Percentiles rank a stretch among this genome's conserved stretches.
Evolutionary conservation across 2,329 filamentous ascomycete genomes (phyloP).

Genomic region (Penicillium sp.): DNA sequence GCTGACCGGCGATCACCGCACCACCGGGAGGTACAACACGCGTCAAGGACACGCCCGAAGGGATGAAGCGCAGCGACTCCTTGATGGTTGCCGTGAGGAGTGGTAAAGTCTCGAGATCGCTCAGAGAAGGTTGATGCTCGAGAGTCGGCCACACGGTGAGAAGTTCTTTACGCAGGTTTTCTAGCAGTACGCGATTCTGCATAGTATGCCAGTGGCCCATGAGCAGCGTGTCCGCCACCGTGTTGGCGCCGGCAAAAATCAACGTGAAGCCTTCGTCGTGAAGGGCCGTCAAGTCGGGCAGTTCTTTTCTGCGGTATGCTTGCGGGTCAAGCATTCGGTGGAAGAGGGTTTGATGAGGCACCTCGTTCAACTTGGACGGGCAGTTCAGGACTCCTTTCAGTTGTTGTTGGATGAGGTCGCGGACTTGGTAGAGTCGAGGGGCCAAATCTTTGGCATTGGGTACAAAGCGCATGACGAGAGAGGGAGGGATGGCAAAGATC

Average conservation of each 20-base stretch:
- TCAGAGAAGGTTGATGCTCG: background rate
- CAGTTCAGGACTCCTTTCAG: background rate
- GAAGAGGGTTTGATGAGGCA: constrained; percentile 2
- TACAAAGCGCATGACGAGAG: constrained; percentile 1
- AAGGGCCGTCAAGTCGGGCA: constrained; percentile 3
- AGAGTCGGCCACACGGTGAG: background rate
- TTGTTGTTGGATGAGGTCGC: constrained; percentile 3
- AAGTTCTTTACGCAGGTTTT: background rate
- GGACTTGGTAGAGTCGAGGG: constrained; percentile 3
- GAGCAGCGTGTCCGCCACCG: constrained; percentile 6
- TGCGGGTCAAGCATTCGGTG: constrained; percentile 2
- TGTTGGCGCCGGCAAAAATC: constrained; percentile 9
- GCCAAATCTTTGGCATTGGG: constrained; percentile 1
- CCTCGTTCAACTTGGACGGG: background rate
- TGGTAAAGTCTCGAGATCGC: background rate
- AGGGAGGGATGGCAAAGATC: background rate
- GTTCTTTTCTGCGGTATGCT: constrained; percentile 2
- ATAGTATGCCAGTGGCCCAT: constrained; percentile 9
- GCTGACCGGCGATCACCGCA: constrained; percentile 1
- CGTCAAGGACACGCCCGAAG: constrained; percentile 1
- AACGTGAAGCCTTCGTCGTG: constrained; percentile 10
- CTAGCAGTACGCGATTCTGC: background rate
- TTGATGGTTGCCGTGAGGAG: constrained; percentile 2
- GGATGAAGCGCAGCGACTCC: constrained; percentile 3
- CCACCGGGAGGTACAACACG: constrained; percentile 1